Conservation (phyloP, 805 yeast species). For the Pichia nanzhaoensis region DNA sequence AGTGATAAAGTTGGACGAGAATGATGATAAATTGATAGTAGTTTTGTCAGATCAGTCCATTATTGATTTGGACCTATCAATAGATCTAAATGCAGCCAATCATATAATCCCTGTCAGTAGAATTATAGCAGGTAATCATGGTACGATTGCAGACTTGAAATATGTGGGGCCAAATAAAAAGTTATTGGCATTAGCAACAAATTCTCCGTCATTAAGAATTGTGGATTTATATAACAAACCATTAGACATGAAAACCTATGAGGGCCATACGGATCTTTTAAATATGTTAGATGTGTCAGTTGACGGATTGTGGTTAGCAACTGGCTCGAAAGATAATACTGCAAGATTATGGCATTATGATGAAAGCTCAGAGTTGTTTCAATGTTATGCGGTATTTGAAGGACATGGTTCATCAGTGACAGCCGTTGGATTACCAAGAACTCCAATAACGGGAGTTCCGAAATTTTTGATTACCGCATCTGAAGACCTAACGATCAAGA, state of each 20-base stretch:
- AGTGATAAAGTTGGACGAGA: conserved; percentile 30
- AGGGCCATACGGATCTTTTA: conserved; percentile 82
- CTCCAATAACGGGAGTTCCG: conserved; percentile 42
- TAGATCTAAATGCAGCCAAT: conserved; percentile 24
- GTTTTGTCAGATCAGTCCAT: conserved; percentile 84
- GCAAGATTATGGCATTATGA: conserved; percentile 77
- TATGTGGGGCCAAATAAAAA: conserved; percentile 59
- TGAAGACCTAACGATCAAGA: conserved; percentile 76
- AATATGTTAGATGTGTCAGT: conserved; percentile 70
- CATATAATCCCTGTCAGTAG: conserved; percentile 38
- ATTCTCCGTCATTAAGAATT: conserved; percentile 81
- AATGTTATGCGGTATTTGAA: conserved; percentile 52
- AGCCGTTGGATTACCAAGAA: conserved; percentile 68
- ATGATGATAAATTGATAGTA: conserved; percentile 36
- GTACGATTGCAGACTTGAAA: conserved; percentile 85
- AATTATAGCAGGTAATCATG: conserved; percentile 87
- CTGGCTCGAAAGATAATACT: conserved; percentile 84
- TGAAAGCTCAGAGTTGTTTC: conserved; percentile 34
- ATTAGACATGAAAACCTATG: conserved; percentile 55
- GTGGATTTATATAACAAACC: conserved; percentile 53
- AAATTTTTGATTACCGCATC: conserved; percentile 75
- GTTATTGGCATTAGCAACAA: conserved; percentile 80
- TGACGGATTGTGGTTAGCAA: conserved; percentile 86
- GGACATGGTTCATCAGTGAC: conserved; percentile 90
- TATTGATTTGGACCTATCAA: conserved; percentile 23